phyloP scores from a whole-genome alignment of 2,329 filamentous ascomycete species.

The Clarireedia monteithiana region DNA sequence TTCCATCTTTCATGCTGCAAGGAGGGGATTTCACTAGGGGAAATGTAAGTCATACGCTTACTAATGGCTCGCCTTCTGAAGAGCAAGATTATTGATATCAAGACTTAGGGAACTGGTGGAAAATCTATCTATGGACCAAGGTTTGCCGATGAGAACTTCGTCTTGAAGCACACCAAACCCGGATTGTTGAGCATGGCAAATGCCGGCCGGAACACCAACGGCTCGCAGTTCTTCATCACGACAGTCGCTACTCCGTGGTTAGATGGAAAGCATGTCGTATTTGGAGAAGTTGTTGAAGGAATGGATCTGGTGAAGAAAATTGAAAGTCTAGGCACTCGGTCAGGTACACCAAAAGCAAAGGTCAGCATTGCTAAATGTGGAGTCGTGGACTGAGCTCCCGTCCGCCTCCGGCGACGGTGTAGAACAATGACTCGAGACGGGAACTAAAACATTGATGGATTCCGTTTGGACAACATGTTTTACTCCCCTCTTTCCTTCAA shows the following conservation, averaged over 20 bases:
- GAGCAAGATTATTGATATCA: slow-evolving; percentile 2
- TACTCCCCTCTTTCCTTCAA: no score
- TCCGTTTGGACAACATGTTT: no score
- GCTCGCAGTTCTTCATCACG: slow-evolving; percentile 97
- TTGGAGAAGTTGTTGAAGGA: slow-evolving; percentile 57
- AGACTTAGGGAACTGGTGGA: slow-evolving; percentile 65
- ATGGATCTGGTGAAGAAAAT: slow-evolving; percentile 50
- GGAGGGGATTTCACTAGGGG: slow-evolving; percentile 90
- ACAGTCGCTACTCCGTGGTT: slow-evolving; percentile 89
- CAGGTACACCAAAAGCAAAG: slow-evolving; percentile 44
- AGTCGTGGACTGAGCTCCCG: slow-evolving; percentile 11
- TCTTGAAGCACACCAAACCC: slow-evolving; percentile 61
- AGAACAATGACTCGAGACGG: no score
- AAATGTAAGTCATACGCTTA: slow-evolving; percentile 56
- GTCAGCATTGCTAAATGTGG: slow-evolving; percentile 51
- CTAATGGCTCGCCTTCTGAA: no score
- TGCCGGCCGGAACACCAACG: slow-evolving; percentile 94
- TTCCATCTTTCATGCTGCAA: slow-evolving; percentile 91
- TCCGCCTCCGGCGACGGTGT: background rate
- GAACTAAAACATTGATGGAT: no score
- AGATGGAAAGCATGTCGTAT: slow-evolving; percentile 92
- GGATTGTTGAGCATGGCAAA: slow-evolving; percentile 93
- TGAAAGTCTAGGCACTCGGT: slow-evolving; percentile 50
- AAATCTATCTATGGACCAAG: slow-evolving; percentile 93
- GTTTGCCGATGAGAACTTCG: slow-evolving; percentile 91